Evolutionary conservation across 441 rosid genomes (phyloP), one percentile per base, ranked within the genome.

Genomic region (Rhodomyrtus psidioides): DNA sequence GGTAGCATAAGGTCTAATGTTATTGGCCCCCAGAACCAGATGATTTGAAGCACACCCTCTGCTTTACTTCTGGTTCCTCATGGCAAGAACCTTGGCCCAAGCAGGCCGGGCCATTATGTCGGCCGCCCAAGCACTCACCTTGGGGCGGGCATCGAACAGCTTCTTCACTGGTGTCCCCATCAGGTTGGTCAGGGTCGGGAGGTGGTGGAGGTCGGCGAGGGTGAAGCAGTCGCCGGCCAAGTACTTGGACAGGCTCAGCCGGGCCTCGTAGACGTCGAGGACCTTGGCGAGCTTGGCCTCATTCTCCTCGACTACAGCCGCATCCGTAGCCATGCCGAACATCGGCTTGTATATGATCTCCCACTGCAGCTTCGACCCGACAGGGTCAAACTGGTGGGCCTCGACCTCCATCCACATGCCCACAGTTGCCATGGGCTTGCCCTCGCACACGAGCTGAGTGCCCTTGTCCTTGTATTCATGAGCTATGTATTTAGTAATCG

Each of bases 241-340:
- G 24, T 28, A n/a, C 70, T 51, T 85, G 81, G 79, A 86, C 49
- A 65, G 62, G 57, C 46, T 59, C 81, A 82, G 54, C 55, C 39
- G 17, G 46, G 49, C 42, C 85, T 82, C 70, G 24, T 82, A 60
- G 27, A 82, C 55, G 15, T 53, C 55, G 17, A 55, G 76, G 51
- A 85, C 57, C 83, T 81, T 85, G 9, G 62, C 87, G 3, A 85
- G 83, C 84, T 85, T 81, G 60, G 55, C 79, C 81, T 49, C 55
- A 17, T 53, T 59, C 30, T 86, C 85, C 55, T 82, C n/a, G 9
- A 54, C 82, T 16, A 27, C n/a, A 1, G 65, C 51, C 23, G 57
- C 55, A 23, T 70, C 85, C 28, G 14, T 17, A 13, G 23, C 82
- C 85, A 39, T 82, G 55, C 85, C 85, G 7, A 65, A n/a, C 56